Conservation (phyloP, 2,329 filamentous ascomycete genomes). For the Metarhizium robertsii region DNA sequence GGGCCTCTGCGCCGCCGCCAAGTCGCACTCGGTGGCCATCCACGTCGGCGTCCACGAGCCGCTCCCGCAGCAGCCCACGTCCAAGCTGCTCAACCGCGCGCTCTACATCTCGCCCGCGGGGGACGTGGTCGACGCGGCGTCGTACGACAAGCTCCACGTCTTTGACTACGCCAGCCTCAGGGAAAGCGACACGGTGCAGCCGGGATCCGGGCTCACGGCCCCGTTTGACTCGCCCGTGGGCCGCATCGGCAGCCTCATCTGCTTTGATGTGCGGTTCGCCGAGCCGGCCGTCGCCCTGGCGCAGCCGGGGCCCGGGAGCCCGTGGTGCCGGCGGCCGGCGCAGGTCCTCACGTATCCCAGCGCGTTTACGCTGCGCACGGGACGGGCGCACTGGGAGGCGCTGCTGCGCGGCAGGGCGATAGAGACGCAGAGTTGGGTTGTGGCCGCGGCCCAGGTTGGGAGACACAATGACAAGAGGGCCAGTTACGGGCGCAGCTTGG, state of each 20-base stretch:
- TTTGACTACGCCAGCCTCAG: constrained; percentile 59
- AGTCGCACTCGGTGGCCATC: constrained; percentile 55
- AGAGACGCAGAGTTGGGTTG: constrained; percentile 78
- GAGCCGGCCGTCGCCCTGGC: constrained; percentile 63
- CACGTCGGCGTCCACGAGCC: constrained; percentile 85
- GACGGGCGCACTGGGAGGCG: constrained; percentile 75
- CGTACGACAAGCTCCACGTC: constrained; percentile 84
- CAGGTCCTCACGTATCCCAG: constrained; percentile 80
- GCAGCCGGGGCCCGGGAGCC: constrained; percentile 22
- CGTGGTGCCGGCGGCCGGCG: constrained; percentile 35
- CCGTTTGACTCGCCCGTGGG: constrained; percentile 70
- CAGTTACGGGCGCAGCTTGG: constrained; percentile 80
- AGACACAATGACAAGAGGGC: constrained; percentile 62
- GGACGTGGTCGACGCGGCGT: constrained; percentile 26
- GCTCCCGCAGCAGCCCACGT: constrained; percentile 5
- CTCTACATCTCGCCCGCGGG: constrained; percentile 41
- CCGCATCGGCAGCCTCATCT: constrained; percentile 70
- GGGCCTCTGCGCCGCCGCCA: constrained; percentile 63
- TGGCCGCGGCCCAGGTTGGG: constrained; percentile 76
- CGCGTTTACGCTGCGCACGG: constrained; percentile 82
- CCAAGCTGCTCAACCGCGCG: constrained; percentile 39
- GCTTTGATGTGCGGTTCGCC: constrained; percentile 83
- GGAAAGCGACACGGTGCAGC: constrained; percentile 54
- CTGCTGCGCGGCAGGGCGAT: constrained; percentile 74
- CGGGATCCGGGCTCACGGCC: constrained; percentile 50